Evolutionary conservation across 305 asterid genomes (phyloP).

Genomic region (Fraxinus latifolia): DNA sequence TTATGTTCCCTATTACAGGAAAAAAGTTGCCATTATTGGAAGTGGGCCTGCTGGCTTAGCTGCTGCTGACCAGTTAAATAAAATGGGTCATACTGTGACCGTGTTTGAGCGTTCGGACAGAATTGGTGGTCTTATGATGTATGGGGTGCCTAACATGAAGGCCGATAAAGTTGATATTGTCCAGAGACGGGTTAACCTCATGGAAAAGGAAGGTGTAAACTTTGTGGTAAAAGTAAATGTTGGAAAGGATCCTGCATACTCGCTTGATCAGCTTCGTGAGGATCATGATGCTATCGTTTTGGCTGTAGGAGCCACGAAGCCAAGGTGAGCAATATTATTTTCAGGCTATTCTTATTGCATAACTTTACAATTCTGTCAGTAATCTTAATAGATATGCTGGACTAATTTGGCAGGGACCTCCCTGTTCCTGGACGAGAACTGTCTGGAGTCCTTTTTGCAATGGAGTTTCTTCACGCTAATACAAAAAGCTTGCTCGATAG

Average conservation of each 20-base stretch:
- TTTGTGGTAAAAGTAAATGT: constrained; percentile 82
- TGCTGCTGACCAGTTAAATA: constrained; percentile 95
- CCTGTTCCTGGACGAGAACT: constrained; percentile 96
- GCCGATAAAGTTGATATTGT: constrained; percentile 82
- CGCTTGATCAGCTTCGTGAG: constrained; percentile 64
- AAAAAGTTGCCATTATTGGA: constrained; percentile 81
- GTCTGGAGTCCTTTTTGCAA: constrained; percentile 92
- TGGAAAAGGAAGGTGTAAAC: constrained; percentile 88
- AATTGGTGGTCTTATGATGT: constrained; percentile 99
- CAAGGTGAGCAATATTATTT: constrained; percentile 53
- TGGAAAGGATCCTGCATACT: constrained; percentile 68
- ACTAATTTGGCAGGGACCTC: constrained; percentile 69
- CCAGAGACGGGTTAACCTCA: constrained; percentile 88
- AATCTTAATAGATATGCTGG: not conserved
- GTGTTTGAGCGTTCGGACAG: constrained; percentile 96
- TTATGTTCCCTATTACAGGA: constrained; percentile 44
- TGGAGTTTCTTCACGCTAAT: constrained; percentile 97
- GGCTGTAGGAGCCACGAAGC: constrained; percentile 96
- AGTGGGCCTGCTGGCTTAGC: constrained; percentile 99
- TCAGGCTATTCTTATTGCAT: constrained; percentile 6
- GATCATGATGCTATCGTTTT: constrained; percentile 82
- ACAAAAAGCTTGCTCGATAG: constrained; percentile 94
- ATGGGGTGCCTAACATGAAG: constrained; percentile 99
- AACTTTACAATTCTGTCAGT: not conserved
- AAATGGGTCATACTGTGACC: constrained; percentile 79